These are phyloP conservation scores for Musa beccarii DNA, from an alignment of 176 grass and related monocot species.

Conservation along the genomic window DNA sequence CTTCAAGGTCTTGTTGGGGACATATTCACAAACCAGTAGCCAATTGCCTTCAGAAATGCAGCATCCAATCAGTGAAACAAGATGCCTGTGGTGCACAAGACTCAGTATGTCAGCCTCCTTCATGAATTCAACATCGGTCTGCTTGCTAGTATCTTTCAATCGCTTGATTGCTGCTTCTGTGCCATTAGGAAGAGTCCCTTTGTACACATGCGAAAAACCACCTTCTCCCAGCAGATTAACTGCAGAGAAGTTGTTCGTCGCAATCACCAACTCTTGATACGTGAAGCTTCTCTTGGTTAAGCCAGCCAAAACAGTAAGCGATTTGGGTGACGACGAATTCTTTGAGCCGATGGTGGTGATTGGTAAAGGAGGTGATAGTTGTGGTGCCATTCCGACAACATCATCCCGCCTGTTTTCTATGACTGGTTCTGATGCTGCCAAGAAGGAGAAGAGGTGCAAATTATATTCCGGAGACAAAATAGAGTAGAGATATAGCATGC, in stretches of 20 bases:
- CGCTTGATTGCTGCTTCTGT: conserved; percentile 12
- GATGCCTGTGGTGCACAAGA: conserved; percentile 19
- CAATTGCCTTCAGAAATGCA: neutral
- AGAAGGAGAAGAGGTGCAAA: too few species aligned
- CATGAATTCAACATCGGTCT: neutral
- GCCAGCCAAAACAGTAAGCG: too few species aligned
- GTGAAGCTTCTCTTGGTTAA: neutral
- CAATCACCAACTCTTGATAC: conserved; percentile 4
- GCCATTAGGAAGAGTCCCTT: conserved; percentile 5
- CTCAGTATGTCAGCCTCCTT: conserved; percentile 2
- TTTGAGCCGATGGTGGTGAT: too few species aligned
- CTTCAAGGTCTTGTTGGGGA: neutral
- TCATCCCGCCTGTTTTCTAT: neutral
- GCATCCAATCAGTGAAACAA: conserved; percentile 12
- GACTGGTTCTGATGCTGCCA: neutral
- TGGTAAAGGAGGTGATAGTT: too few species aligned
- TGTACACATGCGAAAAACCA: conserved; percentile 6
- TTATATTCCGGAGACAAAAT: too few species aligned
- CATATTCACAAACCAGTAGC: conserved; percentile 11
- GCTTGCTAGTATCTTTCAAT: neutral
- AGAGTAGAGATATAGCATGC: too few species aligned
- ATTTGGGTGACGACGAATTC: too few species aligned
- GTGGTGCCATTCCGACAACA: too few species aligned
- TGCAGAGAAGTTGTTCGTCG: neutral
- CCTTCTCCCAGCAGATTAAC: conserved; percentile 10